Conservation (phyloP, 805 yeast genomes). For the Wickerhamia fluorescens region DNA sequence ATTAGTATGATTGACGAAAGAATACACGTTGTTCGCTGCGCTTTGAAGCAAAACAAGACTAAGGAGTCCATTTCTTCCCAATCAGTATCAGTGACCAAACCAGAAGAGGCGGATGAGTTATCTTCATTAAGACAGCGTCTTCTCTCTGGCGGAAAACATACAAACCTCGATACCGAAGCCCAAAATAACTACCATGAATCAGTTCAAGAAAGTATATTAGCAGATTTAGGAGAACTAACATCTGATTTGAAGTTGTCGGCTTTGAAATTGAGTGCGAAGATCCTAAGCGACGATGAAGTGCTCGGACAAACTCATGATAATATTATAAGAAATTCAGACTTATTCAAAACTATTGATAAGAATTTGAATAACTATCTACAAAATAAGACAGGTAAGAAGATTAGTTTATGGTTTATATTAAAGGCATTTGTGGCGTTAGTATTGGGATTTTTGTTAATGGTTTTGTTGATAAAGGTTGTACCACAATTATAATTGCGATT, state of each 20-base stretch:
- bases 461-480: slow-evolving; percentile 26
- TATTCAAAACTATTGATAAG: slow-evolving; percentile 26
- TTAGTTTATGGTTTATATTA: slow-evolving; percentile 30
- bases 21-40: too few relatives aligned
- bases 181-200: slow-evolving; percentile 34
- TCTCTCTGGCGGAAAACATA: slow-evolving; percentile 16
- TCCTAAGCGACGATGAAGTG: slow-evolving; percentile 27
- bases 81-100: too few relatives aligned
- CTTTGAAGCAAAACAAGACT: too few relatives aligned
- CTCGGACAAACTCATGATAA: slow-evolving; percentile 29
- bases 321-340: slow-evolving; percentile 21
- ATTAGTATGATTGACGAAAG: too few relatives aligned
- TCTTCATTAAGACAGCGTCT: slow-evolving; percentile 17
- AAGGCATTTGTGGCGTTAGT: slow-evolving; percentile 22
- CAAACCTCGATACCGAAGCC: slow-evolving; percentile 11
- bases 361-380: slow-evolving; percentile 31
- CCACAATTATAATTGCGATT: slow-evolving; percentile 22
- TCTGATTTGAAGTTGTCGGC: slow-evolving; percentile 43
- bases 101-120: slow-evolving; percentile 14
- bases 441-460: slow-evolving; percentile 23
- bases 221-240: slow-evolving; percentile 44
- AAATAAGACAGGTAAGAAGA: slow-evolving; percentile 35
- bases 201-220: slow-evolving; percentile 42
- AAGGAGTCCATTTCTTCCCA: too few relatives aligned
- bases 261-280: slow-evolving; percentile 28